These are phyloP conservation scores for Cordyceps tenuipes DNA, from an alignment of 2,329 filamentous ascomycete genomes.

Conservation along the genomic window DNA sequence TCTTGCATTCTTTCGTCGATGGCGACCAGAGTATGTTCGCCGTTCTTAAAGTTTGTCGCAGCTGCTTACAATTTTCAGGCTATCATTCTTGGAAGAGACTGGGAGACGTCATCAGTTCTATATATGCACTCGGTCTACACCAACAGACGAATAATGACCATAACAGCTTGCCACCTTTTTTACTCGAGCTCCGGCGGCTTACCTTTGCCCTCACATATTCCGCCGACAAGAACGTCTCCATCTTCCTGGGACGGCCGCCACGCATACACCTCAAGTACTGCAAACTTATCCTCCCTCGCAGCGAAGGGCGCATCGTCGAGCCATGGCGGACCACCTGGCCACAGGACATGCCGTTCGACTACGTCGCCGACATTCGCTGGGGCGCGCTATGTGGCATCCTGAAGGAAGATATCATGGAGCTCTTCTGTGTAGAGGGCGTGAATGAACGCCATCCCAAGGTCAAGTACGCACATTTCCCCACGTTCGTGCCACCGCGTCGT, in stretches of 20 bases:
- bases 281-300: slow-evolving; percentile 21
- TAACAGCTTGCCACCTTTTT: slow-evolving; percentile 26
- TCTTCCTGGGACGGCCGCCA: slow-evolving; percentile 42
- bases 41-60: not conserved
- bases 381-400: slow-evolving; percentile 6
- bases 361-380: slow-evolving; percentile 12
- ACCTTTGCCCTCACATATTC: slow-evolving; percentile 35
- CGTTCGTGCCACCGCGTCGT: not conserved
- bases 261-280: slow-evolving; percentile 36
- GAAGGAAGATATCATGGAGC: slow-evolving; percentile 12
- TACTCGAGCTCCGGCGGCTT: slow-evolving; percentile 30
- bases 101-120: slow-evolving; percentile 36
- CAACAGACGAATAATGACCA: slow-evolving; percentile 21
- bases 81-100: slow-evolving; percentile 39
- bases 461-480: not conserved
- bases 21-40: slow-evolving; percentile 34
- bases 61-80: slow-evolving; percentile 21
- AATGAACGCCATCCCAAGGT: slow-evolving; percentile 6
- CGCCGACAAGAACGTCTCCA: slow-evolving; percentile 38
- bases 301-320: not conserved
- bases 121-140: slow-evolving; percentile 40
- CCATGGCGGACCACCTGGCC: slow-evolving; percentile 5
- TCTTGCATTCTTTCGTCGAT: slow-evolving; percentile 34
- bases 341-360: slow-evolving; percentile 11
- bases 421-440: not conserved